Conservation (phyloP, 108 stramenopile species). For the Tribonema minus region DNA sequence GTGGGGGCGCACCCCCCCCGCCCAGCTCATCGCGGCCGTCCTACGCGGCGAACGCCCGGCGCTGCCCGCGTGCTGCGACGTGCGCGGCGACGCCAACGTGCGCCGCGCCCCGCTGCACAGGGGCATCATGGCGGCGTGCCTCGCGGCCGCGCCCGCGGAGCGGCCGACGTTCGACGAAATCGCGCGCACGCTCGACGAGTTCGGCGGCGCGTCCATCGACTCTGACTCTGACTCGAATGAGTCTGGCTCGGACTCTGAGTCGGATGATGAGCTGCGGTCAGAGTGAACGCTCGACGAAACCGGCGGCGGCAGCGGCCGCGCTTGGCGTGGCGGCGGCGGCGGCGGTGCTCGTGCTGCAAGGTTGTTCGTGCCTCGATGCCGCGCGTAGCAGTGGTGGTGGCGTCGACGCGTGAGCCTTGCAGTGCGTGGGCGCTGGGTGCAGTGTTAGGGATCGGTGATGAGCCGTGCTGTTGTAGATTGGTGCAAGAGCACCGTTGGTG, state of each 20-base stretch:
- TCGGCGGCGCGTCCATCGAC: neutral
- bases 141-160: neutral
- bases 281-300: too few species aligned
- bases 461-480: too few species aligned
- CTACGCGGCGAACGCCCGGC: neutral
- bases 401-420: too few species aligned
- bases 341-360: neutral
- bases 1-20: neutral
- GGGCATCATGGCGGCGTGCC: neutral
- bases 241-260: neutral
- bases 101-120: neutral
- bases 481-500: too few species aligned
- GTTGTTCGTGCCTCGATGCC: too few species aligned
- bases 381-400: too few species aligned
- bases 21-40: neutral
- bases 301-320: neutral
- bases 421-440: too few species aligned
- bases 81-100: neutral
- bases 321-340: neutral
- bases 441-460: too few species aligned
- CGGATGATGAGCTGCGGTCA: neutral
- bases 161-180: neutral
- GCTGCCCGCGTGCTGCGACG: neutral
- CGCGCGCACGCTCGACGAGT: neutral
- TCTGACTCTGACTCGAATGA: neutral